phyloP scores from a whole-genome alignment of 345 rosid species.

The Pistacia integerrima region DNA sequence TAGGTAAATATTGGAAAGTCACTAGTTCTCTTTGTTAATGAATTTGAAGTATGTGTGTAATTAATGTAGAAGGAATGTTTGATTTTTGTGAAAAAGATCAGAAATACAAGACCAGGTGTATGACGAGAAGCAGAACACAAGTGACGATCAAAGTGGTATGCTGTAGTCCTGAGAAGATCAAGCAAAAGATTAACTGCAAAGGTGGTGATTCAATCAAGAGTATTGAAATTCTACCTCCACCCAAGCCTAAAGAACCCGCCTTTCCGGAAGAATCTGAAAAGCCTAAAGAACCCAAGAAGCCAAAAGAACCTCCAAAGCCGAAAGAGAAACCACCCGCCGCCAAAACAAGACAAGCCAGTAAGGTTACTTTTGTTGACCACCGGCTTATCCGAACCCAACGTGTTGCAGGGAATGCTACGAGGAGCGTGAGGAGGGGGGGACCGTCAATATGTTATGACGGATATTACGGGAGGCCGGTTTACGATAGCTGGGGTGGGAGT shows the following conservation, averaged over 20 bases:
- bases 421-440: neutral
- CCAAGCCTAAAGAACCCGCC: slow-evolving; percentile 12
- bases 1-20: no score
- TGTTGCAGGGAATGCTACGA: neutral
- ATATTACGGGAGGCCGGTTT: slow-evolving; percentile 55
- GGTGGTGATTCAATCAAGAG: slow-evolving; percentile 30
- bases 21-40: no score
- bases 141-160: slow-evolving; percentile 36
- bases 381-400: neutral
- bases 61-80: no score
- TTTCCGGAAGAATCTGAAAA: neutral
- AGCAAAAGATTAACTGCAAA: slow-evolving; percentile 53
- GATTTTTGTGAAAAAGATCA: no score
- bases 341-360: neutral
- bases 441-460: slow-evolving; percentile 18
- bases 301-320: slow-evolving; percentile 7
- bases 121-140: no score
- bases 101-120: no score
- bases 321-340: slow-evolving; percentile 2
- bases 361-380: neutral
- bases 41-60: no score
- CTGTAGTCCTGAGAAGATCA: slow-evolving; percentile 74
- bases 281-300: slow-evolving; percentile 9
- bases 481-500: slow-evolving; percentile 60
- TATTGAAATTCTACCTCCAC: slow-evolving; percentile 28